phyloP scores from a whole-genome alignment of 805 yeast genomes.

The Wickerhamiella shivajii region DNA sequence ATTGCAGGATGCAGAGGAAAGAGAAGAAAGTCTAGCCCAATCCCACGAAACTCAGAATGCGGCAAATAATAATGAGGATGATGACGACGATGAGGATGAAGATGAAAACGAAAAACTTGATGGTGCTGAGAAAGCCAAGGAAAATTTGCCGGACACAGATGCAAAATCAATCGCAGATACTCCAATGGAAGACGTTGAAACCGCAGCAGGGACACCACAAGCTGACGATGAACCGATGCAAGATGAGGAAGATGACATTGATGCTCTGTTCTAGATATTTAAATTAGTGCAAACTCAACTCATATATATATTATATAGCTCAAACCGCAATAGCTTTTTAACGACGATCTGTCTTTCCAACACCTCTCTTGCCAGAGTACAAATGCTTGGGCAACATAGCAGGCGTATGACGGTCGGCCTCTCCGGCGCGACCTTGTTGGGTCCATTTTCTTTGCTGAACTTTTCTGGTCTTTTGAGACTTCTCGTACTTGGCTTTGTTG shows the following conservation, averaged over 20 bases:
- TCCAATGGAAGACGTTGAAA: neutral
- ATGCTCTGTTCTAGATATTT: constrained; percentile 7
- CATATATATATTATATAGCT: neutral
- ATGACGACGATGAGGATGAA: constrained; percentile 21
- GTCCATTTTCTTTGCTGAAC: constrained; percentile 88
- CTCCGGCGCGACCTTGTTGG: constrained; percentile 85
- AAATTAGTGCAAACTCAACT: neutral
- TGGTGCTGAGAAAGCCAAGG: constrained; percentile 23
- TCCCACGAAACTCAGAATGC: constrained; percentile 13
- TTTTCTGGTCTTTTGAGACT: constrained; percentile 78
- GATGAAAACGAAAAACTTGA: constrained; percentile 23
- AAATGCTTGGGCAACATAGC: constrained; percentile 85
- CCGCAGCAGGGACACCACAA: constrained; percentile 23
- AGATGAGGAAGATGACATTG: constrained; percentile 7
- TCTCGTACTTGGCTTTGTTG: constrained; percentile 49
- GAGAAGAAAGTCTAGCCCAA: constrained; percentile 12
- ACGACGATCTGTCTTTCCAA: constrained; percentile 84
- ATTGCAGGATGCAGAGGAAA: constrained; percentile 28
- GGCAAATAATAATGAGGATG: constrained; percentile 26
- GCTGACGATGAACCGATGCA: neutral
- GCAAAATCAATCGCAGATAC: neutral
- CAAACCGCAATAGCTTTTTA: constrained; percentile 21
- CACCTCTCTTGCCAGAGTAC: constrained; percentile 93
- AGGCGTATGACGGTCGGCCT: constrained; percentile 81
- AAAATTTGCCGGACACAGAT: constrained; percentile 21